These are phyloP conservation scores for Sporothrix variecibatus DNA, from an alignment of 2,329 filamentous ascomycete species.

Conservation along the genomic window DNA sequence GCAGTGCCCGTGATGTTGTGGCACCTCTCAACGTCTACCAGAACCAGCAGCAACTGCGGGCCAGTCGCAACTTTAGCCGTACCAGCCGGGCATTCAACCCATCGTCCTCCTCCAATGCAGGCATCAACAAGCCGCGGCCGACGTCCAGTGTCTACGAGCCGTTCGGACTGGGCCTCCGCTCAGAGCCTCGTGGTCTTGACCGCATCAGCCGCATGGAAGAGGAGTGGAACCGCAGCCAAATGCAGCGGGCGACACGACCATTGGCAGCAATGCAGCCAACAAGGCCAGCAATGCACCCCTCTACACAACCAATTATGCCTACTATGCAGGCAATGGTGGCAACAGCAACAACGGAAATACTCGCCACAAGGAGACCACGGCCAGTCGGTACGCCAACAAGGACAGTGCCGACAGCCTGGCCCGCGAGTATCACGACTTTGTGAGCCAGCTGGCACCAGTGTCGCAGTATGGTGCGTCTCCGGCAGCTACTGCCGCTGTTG, in stretches of 20 bases:
- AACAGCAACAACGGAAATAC: background rate
- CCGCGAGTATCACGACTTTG: slow-evolving; percentile 26
- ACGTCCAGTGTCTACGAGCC: slow-evolving; percentile 25
- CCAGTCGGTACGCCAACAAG: slow-evolving; percentile 14
- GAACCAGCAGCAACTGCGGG: background rate
- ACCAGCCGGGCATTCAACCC: background rate
- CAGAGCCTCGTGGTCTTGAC: slow-evolving; percentile 3
- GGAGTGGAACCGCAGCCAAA: slow-evolving; percentile 20
- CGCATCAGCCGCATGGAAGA: slow-evolving; percentile 22
- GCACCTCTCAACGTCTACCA: background rate
- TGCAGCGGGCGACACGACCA: background rate
- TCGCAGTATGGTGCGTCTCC: slow-evolving; percentile 5
- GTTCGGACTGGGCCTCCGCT: background rate
- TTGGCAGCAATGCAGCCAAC: background rate
- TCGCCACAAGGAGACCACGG: background rate
- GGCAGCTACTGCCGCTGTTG: background rate
- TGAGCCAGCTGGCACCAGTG: slow-evolving; percentile 23
- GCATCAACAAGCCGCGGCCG: background rate
- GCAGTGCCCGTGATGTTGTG: background rate
- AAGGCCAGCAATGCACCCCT: background rate
- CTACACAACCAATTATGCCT: slow-evolving; percentile 18
- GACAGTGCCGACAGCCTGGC: slow-evolving; percentile 23
- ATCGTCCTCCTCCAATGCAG: background rate
- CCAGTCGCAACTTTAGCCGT: slow-evolving; percentile 18
- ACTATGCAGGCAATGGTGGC: background rate